These are phyloP conservation scores for Colletotrichum sp. DNA, from an alignment of 2,329 filamentous ascomycete genomes.

Conservation along the genomic window DNA sequence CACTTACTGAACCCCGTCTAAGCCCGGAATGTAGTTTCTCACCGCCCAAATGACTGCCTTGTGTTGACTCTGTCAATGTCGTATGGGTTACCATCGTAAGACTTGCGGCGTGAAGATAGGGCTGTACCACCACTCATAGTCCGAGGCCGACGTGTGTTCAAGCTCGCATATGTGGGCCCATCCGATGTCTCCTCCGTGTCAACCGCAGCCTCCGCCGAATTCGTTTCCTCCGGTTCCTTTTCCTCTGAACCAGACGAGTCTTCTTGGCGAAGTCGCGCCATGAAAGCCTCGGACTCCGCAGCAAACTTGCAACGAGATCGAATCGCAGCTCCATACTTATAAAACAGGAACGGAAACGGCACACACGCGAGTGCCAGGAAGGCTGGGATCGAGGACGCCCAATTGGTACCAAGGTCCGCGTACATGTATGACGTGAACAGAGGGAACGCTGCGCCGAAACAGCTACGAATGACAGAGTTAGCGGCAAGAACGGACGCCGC, in stretches of 20 bases:
- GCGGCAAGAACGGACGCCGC: constrained; percentile 77
- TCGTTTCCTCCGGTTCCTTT: constrained; percentile 21
- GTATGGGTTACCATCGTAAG: neutral
- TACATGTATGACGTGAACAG: constrained; percentile 70
- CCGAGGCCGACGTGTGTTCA: neutral
- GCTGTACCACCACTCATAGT: neutral
- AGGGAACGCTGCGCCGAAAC: constrained; percentile 75
- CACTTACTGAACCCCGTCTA: neutral
- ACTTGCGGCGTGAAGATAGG: neutral
- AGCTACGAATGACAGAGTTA: constrained; percentile 71
- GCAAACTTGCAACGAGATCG: constrained; percentile 60
- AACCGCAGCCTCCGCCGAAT: neutral
- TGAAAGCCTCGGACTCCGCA: constrained; percentile 62
- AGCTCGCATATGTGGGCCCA: neutral
- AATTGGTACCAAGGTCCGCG: constrained; percentile 69
- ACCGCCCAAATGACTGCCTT: neutral
- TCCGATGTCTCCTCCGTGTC: neutral
- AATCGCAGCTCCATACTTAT: constrained; percentile 66
- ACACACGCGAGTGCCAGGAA: constrained; percentile 75
- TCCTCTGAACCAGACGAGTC: neutral
- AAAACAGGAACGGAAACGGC: constrained; percentile 77
- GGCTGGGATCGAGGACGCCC: constrained; percentile 74
- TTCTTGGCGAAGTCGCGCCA: constrained; percentile 45
- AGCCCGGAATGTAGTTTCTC: neutral
- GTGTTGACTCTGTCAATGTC: neutral